Conservation (phyloP, 2,329 filamentous ascomycete species). For the Coniella vitis region DNA sequence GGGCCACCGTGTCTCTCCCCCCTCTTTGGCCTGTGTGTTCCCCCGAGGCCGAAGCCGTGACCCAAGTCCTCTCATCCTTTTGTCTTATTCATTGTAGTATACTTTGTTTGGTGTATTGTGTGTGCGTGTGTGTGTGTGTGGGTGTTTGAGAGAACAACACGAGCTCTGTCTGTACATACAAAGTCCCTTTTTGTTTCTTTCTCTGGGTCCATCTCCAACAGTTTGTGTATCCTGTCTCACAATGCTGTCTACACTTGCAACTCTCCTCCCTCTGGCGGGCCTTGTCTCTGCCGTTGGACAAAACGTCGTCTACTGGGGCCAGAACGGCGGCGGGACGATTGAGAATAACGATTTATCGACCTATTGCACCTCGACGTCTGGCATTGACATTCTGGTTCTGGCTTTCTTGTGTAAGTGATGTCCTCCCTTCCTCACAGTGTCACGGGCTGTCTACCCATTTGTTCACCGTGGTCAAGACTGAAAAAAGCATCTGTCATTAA, state of each 20-base stretch:
- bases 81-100: neutral
- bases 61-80: neutral
- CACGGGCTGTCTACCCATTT: too few relatives aligned
- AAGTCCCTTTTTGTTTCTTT: neutral
- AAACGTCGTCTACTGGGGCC: slow-evolving; percentile 22
- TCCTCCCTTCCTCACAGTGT: too few relatives aligned
- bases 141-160: too few relatives aligned
- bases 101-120: too few relatives aligned
- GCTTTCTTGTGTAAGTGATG: slow-evolving; percentile 36
- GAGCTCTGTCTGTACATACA: too few relatives aligned
- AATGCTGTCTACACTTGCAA: neutral
- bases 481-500: too few relatives aligned
- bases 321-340: slow-evolving; percentile 22
- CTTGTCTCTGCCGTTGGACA: slow-evolving; percentile 20
- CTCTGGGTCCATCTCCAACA: too few relatives aligned
- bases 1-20: too few relatives aligned
- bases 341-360: slow-evolving; percentile 30
- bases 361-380: slow-evolving; percentile 31
- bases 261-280: neutral
- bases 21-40: too few relatives aligned
- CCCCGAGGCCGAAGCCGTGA: too few relatives aligned
- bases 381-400: slow-evolving; percentile 37
- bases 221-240: neutral
- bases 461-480: too few relatives aligned
- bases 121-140: too few relatives aligned